These are phyloP conservation scores for Flaveria floridana DNA, from an alignment of 140 eudicot species.

Conservation along the genomic window DNA sequence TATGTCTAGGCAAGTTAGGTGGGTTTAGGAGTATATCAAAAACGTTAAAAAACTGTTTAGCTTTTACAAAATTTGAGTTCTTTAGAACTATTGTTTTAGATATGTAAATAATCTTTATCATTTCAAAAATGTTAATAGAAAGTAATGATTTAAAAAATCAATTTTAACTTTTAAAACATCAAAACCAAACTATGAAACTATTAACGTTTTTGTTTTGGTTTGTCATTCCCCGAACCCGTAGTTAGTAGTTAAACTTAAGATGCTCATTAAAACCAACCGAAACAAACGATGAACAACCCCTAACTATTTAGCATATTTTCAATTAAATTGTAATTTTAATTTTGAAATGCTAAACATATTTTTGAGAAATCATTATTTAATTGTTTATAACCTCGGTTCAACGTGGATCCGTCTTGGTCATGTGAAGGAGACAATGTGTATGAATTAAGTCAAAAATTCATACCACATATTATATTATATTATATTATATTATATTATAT, in stretches of 20 bases:
- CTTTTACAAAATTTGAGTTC: too few relatives aligned
- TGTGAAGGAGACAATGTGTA: constrained; percentile 16
- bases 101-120: background rate
- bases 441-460: constrained; percentile 4
- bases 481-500: too few relatives aligned
- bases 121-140: too few relatives aligned
- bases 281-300: too few relatives aligned
- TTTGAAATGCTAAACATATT: too few relatives aligned
- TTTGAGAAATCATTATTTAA: background rate
- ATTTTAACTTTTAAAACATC: background rate
- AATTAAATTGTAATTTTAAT: too few relatives aligned
- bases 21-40: too few relatives aligned
- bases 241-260: background rate
- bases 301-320: too few relatives aligned
- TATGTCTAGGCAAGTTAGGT: too few relatives aligned
- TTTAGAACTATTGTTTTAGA: background rate
- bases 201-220: background rate
- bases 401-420: background rate
- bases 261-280: background rate
- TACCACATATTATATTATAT: background rate
- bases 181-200: background rate
- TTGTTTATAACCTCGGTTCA: constrained; percentile 11
- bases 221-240: background rate
- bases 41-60: too few relatives aligned
- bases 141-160: background rate